These are phyloP conservation scores for Isatis tinctoria DNA, from an alignment of 345 rosid species.

Conservation along the genomic window DNA sequence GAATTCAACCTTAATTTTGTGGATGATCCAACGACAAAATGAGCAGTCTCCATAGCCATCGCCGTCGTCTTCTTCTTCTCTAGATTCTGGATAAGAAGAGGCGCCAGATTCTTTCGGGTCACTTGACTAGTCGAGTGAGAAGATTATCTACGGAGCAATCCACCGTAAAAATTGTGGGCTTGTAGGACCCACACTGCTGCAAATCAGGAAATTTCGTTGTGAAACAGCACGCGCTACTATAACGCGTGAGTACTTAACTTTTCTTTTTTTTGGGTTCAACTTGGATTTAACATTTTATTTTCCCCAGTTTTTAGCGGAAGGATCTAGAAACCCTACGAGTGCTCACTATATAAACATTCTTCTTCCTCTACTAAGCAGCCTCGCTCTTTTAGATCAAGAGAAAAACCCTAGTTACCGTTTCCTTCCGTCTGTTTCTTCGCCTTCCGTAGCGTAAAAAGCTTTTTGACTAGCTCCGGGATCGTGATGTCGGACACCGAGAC, in stretches of 20 bases:
- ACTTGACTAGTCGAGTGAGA: not conserved
- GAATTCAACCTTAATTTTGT: conserved; percentile 3
- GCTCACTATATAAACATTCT: not conserved
- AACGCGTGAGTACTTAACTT: not conserved
- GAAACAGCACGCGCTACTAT: not conserved
- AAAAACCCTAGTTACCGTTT: not conserved
- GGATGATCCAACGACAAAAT: not conserved
- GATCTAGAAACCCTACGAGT: not conserved
- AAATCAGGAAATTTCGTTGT: not conserved
- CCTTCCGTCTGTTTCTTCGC: not conserved
- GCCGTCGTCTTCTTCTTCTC: not conserved
- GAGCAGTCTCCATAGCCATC: conserved; percentile 22
- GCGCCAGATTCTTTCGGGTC: not conserved
- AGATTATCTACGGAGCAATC: conserved; percentile 1
- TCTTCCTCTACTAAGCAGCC: not conserved
- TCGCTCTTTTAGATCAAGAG: not conserved
- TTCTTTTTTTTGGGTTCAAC: not conserved
- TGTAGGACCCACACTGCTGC: not conserved
- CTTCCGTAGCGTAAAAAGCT: not conserved
- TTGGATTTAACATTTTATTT: too few species aligned
- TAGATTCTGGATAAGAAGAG: conserved; percentile 21
- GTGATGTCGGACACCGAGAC: not conserved
- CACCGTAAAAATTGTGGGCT: not conserved
- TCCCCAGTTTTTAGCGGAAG: not conserved
- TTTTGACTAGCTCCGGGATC: not conserved